Base-by-base conservation (phyloP, 495 filamentous ascomycete genomes). In the Physcia stellaris region DNA sequence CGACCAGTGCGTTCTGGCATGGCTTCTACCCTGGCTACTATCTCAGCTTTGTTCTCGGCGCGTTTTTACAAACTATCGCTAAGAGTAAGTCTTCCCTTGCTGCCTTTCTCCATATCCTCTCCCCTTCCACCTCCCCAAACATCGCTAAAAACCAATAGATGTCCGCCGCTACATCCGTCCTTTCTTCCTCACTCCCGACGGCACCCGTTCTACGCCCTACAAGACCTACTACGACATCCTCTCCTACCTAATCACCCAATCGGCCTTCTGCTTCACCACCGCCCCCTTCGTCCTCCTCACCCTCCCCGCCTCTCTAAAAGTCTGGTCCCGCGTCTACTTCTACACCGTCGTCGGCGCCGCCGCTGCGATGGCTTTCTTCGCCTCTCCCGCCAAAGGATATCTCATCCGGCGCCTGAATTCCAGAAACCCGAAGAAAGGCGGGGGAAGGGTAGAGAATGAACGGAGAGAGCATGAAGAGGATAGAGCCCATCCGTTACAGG, bases 1-100 rank as follows among this genome's bases (percentile, higher is more conserved):
- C 73, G 6, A 96, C 90, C 21, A 86, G 80, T 47, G 90, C 90
- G 1, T 81, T 96, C 54, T 98, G 90, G 90, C 90, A 98, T 56
- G 90, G 90, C 13, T 95, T 96, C 62, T 90, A 90, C 46, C 90
- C 92, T 0, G 90, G 90, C 4, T 98, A 98, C 57, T 96, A 98
- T 57, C 55, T 98, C 34, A 68, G 83, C 6, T 98, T 98, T 45
- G 59, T 95, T 36, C 68, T 94, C 15, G 90, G 83, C 2, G 80
- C 81, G 15, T 83, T 98, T 45, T 68, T 94, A 27, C 90, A 98
- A 57, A 92, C 83, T 2, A 78, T 79, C 21, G 92, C 92, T 7
- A 98, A 98, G 65, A 83, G 88, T 94, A 69, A 44, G 74, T 59
- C 19, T 1, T 31, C 32, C 5, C 22, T 4, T 22, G 27, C 23